These are phyloP conservation scores for Bathelium albidoporum DNA, from an alignment of 495 filamentous ascomycete species.

Conservation along the genomic window DNA sequence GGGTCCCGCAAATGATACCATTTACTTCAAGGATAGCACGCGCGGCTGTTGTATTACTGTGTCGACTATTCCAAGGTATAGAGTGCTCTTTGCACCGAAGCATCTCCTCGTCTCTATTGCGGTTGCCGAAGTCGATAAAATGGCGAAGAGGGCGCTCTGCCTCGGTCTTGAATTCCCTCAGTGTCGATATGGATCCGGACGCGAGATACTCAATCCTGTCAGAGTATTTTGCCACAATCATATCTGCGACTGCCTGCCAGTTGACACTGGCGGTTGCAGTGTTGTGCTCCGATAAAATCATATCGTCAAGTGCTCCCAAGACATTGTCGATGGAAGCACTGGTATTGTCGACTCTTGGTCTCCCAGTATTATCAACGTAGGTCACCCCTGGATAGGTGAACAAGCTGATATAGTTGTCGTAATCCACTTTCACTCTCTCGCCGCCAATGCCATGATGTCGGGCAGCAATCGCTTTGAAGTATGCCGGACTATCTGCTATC, in stretches of 20 bases:
- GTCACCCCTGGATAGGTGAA: slow-evolving; percentile 46
- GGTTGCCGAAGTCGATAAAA: slow-evolving; percentile 41
- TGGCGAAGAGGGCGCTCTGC: slow-evolving; percentile 38
- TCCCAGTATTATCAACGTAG: slow-evolving; percentile 28
- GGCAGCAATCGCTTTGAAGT: slow-evolving; percentile 33
- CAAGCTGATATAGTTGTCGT: slow-evolving; percentile 49
- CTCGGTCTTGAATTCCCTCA: slow-evolving; percentile 33
- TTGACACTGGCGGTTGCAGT: slow-evolving; percentile 22
- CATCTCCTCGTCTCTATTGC: slow-evolving; percentile 19
- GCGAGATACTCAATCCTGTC: slow-evolving; percentile 42
- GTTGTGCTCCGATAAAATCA: slow-evolving; percentile 16
- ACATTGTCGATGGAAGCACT: slow-evolving; percentile 1
- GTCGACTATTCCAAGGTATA: slow-evolving; percentile 1
- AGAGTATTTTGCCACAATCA: slow-evolving; percentile 51
- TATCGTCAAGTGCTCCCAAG: slow-evolving; percentile 5
- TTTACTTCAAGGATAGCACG: slow-evolving; percentile 22
- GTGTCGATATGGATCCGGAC: slow-evolving; percentile 27
- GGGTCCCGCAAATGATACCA: slow-evolving; percentile 36
- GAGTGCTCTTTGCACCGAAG: neutral
- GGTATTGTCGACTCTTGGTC: slow-evolving; percentile 39
- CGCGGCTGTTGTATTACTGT: neutral
- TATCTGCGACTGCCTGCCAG: slow-evolving; percentile 54
- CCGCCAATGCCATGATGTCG: slow-evolving; percentile 51
- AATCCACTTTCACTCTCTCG: slow-evolving; percentile 44
- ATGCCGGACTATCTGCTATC: slow-evolving; percentile 4